Base-by-base conservation (phyloP, 495 filamentous ascomycete species). In the Baudoinia panamericana region DNA sequence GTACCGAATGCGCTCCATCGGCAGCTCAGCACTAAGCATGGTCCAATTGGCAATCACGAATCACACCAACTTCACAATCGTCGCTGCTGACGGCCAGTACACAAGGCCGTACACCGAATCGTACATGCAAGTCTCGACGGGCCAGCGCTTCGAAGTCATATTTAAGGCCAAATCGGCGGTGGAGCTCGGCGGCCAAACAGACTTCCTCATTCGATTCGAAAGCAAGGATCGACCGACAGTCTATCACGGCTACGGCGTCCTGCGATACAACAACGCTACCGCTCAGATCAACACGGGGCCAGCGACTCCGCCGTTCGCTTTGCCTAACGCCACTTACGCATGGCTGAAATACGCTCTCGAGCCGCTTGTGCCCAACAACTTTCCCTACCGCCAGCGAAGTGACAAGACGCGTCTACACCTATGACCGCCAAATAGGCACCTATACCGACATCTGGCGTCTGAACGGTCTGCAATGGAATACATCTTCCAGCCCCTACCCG, bases 61-160 rank as follows among this genome's bases (percentile, higher is more conserved):
- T 21, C 73, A 77, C 47, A 30, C 58, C 16, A 52, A 64, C 16
- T 36, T 70, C 4, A 63, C 56, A 1, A 62, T 79, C 32, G 66
- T 79, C 35, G 66, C 69, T 32, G 70, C 65, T 1, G 75, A 79
- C 48, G 72, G 71, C 15, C 40, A 48, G 27, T 75, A 76, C 56
- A 75, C 73, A 15, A 55, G 64, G 33, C 68, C 68, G 0, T 50
- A 61, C 10, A 45, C 51, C 8, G 67, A 64, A 0, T 58, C 60
- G 31, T 66, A 62, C 48, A 51, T 76, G n/a, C 71, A 74, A 46
- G 52, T 79, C 13, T 67, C 51, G 6, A 46, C 58, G 5, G 75
- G 73, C 17, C 73, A 77, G 47, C 65, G 75, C 13, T 77, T 68
- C 49, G 66, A 67, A 45, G 54, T 70, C 10, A 55, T 77, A 17